phyloP scores from a whole-genome alignment of 2,329 filamentous ascomycete genomes.

The Arthroderma sp. region DNA sequence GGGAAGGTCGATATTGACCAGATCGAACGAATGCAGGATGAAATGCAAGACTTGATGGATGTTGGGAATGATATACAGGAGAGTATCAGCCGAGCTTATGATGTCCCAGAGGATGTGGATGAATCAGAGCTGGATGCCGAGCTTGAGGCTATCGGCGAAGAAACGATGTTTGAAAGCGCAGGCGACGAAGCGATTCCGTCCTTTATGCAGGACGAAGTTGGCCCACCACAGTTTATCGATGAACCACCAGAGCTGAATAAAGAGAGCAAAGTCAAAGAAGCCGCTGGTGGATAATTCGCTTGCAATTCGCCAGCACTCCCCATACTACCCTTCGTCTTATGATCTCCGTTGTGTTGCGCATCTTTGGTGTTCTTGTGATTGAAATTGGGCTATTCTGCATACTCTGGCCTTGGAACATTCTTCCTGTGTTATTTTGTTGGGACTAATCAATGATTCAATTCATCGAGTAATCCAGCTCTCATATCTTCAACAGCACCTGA shows the following conservation, averaged over 20 bases:
- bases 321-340: too few species aligned
- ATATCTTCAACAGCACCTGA: too few species aligned
- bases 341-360: too few species aligned
- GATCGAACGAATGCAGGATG: slow-evolving; percentile 94
- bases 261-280: slow-evolving; percentile 69
- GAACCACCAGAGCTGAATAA: slow-evolving; percentile 67
- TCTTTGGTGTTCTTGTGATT: too few species aligned
- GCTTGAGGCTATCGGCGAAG: slow-evolving; percentile 83
- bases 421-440: too few species aligned
- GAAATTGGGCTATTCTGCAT: too few species aligned
- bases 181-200: slow-evolving; percentile 56
- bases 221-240: slow-evolving; percentile 77
- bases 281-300: slow-evolving; percentile 36
- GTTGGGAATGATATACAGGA: slow-evolving; percentile 98
- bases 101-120: slow-evolving; percentile 92
- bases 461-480: too few species aligned
- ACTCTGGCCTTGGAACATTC: too few species aligned
- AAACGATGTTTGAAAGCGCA: slow-evolving; percentile 71
- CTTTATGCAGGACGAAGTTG: slow-evolving; percentile 79
- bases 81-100: slow-evolving; percentile 78
- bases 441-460: too few species aligned
- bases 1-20: slow-evolving; percentile 95
- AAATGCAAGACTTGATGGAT: slow-evolving; percentile 97
- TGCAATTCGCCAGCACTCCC: not conserved
- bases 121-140: slow-evolving; percentile 94